These are phyloP conservation scores for Colletotrichum chrysophilum DNA, from an alignment of 2,329 filamentous ascomycete species.

Conservation along the genomic window DNA sequence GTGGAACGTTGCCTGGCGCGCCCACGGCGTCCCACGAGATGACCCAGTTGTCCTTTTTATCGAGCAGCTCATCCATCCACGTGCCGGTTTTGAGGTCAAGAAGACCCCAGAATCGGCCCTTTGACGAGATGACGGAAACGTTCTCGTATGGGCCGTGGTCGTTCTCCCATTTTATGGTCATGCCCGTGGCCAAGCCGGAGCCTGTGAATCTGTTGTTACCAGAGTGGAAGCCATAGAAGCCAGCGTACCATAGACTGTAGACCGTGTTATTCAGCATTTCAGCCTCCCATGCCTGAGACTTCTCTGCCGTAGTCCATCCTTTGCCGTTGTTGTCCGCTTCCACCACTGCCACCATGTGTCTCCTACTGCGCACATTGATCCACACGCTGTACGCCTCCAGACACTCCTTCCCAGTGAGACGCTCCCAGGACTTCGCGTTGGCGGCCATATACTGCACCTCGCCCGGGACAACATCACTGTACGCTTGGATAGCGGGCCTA, in stretches of 20 bases:
- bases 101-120: neutral
- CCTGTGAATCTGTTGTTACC: neutral
- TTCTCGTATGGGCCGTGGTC: neutral
- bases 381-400: neutral
- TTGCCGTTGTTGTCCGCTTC: neutral
- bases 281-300: neutral
- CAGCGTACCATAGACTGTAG: neutral
- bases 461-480: neutral
- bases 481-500: neutral
- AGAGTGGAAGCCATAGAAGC: neutral
- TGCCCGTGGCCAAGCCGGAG: neutral
- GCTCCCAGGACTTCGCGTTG: neutral
- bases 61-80: neutral
- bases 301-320: neutral
- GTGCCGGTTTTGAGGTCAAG: neutral
- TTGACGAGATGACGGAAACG: neutral
- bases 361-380: neutral
- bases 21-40: neutral
- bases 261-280: neutral
- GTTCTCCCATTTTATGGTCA: neutral
- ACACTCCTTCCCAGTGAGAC: neutral
- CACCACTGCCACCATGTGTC: neutral
- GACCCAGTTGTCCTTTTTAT: neutral
- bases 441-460: neutral
- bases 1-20: neutral